Evolutionary conservation across 176 grass and related monocot species (phyloP).

Genomic region (Carex parvula): DNA sequence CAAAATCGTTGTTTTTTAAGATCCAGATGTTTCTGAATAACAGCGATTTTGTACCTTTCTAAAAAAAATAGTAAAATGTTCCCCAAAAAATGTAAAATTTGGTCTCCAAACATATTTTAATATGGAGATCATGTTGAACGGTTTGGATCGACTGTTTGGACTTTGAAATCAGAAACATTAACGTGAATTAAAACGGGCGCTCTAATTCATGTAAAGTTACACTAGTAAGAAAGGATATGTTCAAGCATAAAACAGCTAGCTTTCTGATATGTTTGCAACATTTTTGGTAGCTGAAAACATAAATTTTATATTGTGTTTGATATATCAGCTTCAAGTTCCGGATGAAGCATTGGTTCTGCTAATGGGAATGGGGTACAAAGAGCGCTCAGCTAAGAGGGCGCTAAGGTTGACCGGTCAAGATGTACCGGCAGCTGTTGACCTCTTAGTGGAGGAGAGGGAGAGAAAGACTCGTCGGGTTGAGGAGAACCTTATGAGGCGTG

Average conservation of each 20-base stretch:
- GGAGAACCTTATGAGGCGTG: conserved; percentile 47
- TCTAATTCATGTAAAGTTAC: not conserved
- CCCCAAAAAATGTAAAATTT: too few relatives aligned
- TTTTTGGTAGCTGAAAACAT: not conserved
- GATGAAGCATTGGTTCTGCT: conserved; percentile 87
- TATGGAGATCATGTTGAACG: too few relatives aligned
- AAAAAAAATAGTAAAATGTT: too few relatives aligned
- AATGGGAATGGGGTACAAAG: conserved; percentile 82
- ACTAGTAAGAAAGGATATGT: not conserved
- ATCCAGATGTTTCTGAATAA: too few relatives aligned
- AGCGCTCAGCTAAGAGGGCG: conserved; percentile 66
- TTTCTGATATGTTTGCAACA: not conserved
- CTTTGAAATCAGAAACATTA: too few relatives aligned
- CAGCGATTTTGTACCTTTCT: too few relatives aligned
- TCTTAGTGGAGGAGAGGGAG: conserved; percentile 72
- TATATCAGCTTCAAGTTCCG: conserved; percentile 80
- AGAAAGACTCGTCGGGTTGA: conserved; percentile 53
- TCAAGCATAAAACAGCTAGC: not conserved
- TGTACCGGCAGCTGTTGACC: conserved; percentile 75
- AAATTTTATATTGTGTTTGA: not conserved
- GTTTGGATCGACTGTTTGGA: too few relatives aligned
- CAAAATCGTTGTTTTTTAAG: too few relatives aligned
- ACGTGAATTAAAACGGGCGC: too few relatives aligned
- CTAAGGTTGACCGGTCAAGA: conserved; percentile 85
- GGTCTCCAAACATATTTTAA: too few relatives aligned